A percentile compares a stretch with the other conserved stretches of the same genome.
These are phyloP conservation scores for Salix exigua DNA, from an alignment of 345 rosid species.

Conservation along the genomic window DNA sequence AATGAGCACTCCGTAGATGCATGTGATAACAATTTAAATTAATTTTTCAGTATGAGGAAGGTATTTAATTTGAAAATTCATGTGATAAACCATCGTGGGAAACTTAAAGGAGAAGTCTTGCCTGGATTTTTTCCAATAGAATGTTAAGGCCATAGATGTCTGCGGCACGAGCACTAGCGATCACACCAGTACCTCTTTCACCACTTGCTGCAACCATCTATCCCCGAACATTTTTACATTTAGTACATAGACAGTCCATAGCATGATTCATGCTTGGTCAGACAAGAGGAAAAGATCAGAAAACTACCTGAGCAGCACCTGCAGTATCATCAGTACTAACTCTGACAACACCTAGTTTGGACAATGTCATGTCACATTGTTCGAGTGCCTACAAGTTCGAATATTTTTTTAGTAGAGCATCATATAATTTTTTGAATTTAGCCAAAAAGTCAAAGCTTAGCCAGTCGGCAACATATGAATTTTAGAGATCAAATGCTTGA, in stretches of 20 bases:
- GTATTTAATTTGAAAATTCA: constrained; percentile 3
- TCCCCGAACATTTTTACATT: not conserved
- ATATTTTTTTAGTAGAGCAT: constrained; percentile 6
- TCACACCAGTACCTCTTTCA: constrained; percentile 58
- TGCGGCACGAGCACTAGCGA: constrained; percentile 93
- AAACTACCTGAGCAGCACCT: constrained; percentile 75
- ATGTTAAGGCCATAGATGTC: constrained; percentile 75
- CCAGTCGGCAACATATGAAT: not conserved
- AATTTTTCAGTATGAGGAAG: not conserved
- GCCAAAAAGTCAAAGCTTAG: not conserved
- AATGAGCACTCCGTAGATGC: not conserved
- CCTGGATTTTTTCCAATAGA: constrained; percentile 78
- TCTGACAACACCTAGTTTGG: constrained; percentile 52
- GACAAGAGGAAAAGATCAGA: constrained; percentile 5
- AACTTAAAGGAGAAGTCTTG: constrained; percentile 14
- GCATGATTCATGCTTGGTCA: constrained; percentile 5
- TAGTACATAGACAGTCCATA: not conserved
- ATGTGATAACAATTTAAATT: not conserved
- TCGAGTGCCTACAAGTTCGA: constrained; percentile 61
- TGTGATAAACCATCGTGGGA: not conserved
- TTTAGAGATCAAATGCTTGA: not conserved
- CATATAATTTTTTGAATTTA: not conserved
- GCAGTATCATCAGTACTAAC: constrained; percentile 71
- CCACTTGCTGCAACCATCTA: constrained; percentile 63
- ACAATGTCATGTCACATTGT: constrained; percentile 67